Conservation (phyloP, 257 asterid species). For the Cordia subcordata region DNA sequence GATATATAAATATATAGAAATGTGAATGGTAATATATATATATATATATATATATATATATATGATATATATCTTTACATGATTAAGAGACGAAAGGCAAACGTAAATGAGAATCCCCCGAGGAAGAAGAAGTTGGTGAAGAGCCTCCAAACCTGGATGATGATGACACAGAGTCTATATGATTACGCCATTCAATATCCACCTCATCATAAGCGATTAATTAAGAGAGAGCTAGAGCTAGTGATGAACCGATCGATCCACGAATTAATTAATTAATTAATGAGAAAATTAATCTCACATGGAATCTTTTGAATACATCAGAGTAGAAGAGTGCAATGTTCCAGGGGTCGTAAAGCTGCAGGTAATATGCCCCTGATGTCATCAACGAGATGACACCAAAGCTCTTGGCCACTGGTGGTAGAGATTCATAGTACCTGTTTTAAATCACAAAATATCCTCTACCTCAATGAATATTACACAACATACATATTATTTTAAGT, state of each 20-base stretch:
- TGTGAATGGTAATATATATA: too few relatives aligned
- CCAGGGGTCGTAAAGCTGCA: constrained; percentile 18
- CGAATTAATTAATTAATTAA: too few relatives aligned
- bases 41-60: background rate
- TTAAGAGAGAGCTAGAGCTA: too few relatives aligned
- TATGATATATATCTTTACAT: constrained; percentile 31
- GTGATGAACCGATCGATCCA: too few relatives aligned
- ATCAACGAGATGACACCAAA: constrained; percentile 36
- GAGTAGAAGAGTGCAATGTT: constrained; percentile 37
- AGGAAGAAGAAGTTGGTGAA: constrained; percentile 46
- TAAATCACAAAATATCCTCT: too few relatives aligned
- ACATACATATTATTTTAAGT: too few relatives aligned
- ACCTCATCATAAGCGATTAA: too few relatives aligned
- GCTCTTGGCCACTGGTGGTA: constrained; percentile 52
- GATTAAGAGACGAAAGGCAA: constrained; percentile 37
- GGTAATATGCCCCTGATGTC: constrained; percentile 29
- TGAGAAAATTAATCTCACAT: too few relatives aligned
- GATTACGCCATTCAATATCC: too few relatives aligned
- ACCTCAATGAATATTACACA: too few relatives aligned
- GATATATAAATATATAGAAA: too few relatives aligned
- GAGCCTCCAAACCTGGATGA: constrained; percentile 51
- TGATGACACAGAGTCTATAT: too few relatives aligned
- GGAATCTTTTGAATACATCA: constrained; percentile 31
- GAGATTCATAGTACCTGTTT: constrained; percentile 44
- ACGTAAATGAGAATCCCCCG: constrained; percentile 36